Base-by-base conservation (phyloP, 1,139 yeast species). In the Blastobotrys petasosporus region DNA sequence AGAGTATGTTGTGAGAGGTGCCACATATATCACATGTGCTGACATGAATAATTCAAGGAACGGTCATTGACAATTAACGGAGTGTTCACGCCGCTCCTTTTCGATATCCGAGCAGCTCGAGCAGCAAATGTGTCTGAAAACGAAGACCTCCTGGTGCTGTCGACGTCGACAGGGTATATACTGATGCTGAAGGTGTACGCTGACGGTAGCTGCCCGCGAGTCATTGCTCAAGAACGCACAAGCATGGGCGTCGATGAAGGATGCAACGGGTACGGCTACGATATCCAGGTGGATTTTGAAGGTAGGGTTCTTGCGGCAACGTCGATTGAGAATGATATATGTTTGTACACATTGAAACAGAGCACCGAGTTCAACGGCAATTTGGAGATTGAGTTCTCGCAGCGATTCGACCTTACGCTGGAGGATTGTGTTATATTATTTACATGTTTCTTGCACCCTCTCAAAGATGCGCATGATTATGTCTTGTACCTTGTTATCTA, bases 141-240 rank as follows among this genome's bases (percentile, higher is more conserved):
- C 1, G 55, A 51, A 15, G 55, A 52, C 37, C 37, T 47, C 11
- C 32, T 52, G 12, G 31, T 51, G n/a, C 25, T 52, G 13, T 42
- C 49, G n/a, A 29, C 49, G 4, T 37, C 42, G n/a, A 41, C 51
- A 4, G 51, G 50, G 20, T 47, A 46, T 46, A 13, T 52, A 10
- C 44, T 52, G 2, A 35, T 49, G 4, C 33, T 49, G 4, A 41
- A 46, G 29, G 37, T 49, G 6, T 51, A 32, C 37, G 31, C 42
- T 10, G 48, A 50, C 37, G 52, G 52, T 4, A n/a, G 36, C 9
- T 15, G 12, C 15, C 47, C 50, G 5, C 37, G 31, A 8, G 43
- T 47, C 2, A 15, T 47, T 11, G 7, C 20, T 15, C 16, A 30
- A 15, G 39, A n/a, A 15, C 20, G 23, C 31, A n/a, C 28, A 2